Evolutionary conservation across 345 rosid genomes (phyloP).

Genomic region (Camelina neglecta): DNA sequence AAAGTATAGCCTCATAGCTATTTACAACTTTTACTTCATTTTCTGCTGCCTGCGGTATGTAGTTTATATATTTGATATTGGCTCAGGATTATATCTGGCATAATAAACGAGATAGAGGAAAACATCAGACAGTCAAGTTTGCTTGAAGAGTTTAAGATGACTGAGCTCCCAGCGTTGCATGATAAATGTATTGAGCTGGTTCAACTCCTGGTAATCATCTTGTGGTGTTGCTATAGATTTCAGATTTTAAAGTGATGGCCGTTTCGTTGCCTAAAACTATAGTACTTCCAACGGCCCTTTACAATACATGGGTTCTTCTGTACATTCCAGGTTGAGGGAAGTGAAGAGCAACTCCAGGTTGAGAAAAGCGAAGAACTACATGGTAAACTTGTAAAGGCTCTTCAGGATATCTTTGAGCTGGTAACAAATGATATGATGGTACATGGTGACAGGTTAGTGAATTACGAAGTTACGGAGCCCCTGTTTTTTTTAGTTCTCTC

Average conservation of each 20-base stretch:
- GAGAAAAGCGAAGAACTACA: conserved; percentile 64
- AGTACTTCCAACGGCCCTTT: neutral
- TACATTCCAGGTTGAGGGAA: conserved; percentile 42
- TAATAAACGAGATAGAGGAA: conserved; percentile 72
- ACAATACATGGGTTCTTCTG: conserved; percentile 28
- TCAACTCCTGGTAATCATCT: conserved; percentile 78
- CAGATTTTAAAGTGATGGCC: neutral
- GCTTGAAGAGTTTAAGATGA: conserved; percentile 75
- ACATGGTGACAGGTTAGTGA: conserved; percentile 68
- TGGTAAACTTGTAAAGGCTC: conserved; percentile 70
- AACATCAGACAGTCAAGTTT: conserved; percentile 70
- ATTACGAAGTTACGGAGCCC: neutral
- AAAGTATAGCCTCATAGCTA: conserved; percentile 51
- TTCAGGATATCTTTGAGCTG: conserved; percentile 93
- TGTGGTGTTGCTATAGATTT: conserved; percentile 21
- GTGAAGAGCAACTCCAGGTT: conserved; percentile 48
- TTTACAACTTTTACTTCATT: conserved; percentile 12
- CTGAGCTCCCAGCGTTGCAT: conserved; percentile 69
- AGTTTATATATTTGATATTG: conserved; percentile 9
- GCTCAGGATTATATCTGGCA: conserved; percentile 62
- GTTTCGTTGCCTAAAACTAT: conserved; percentile 7
- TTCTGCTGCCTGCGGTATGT: conserved; percentile 26
- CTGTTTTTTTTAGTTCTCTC: neutral
- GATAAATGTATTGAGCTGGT: conserved; percentile 66
- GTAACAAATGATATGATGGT: conserved; percentile 86